A percentile compares a stretch with the other conserved stretches of the same genome.
Conservation (phyloP, 1,284 basidiomycete genomes). For the Cutaneotrichosporon sp. region DNA sequence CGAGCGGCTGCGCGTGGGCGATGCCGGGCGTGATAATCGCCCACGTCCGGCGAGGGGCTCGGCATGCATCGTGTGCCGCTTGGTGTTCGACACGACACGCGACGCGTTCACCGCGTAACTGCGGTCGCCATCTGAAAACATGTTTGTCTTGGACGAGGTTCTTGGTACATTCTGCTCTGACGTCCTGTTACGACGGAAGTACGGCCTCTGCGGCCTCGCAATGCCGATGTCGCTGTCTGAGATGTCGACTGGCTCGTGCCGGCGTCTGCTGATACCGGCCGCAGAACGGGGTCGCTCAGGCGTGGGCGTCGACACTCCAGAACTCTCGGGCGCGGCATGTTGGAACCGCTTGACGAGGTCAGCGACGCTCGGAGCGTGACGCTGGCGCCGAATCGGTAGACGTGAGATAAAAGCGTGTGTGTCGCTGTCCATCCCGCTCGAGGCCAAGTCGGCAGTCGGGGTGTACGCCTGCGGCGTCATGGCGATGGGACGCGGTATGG, state of each 20-base stretch:
- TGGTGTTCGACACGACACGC: not conserved
- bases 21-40: not conserved
- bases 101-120: slow-evolving; percentile 79
- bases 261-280: not conserved
- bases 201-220: slow-evolving; percentile 4
- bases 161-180: not conserved
- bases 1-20: not conserved
- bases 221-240: slow-evolving; percentile 45
- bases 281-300: slow-evolving; percentile 29
- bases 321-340: slow-evolving; percentile 18
- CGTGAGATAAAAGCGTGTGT: slow-evolving; percentile 54
- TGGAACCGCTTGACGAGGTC: slow-evolving; percentile 75
- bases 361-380: slow-evolving; percentile 59
- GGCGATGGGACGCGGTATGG: slow-evolving; percentile 43
- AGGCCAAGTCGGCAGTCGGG: slow-evolving; percentile 10
- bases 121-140: slow-evolving; percentile 74
- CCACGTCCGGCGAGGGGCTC: not conserved
- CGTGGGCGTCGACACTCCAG: not conserved
- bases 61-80: not conserved
- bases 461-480: not conserved
- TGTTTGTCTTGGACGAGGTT: slow-evolving; percentile 5
- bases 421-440: slow-evolving; percentile 47
- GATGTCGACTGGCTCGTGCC: slow-evolving; percentile 17
- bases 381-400: slow-evolving; percentile 59
- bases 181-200: slow-evolving; percentile 2